These are phyloP conservation scores for Gnaphalium uliginosum DNA, from an alignment of 129 eudicot genomes.

Conservation along the genomic window DNA sequence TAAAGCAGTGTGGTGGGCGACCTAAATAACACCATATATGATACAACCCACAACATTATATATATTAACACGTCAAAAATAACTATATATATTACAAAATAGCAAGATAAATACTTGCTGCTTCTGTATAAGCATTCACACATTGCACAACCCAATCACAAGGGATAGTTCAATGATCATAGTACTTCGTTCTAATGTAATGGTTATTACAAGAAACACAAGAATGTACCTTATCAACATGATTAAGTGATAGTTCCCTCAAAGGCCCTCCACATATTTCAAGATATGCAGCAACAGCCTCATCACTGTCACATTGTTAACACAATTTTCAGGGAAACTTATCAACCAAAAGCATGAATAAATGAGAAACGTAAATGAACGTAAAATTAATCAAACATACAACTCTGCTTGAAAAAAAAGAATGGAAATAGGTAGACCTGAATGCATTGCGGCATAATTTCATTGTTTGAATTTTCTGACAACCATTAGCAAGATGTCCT, in stretches of 20 bases:
- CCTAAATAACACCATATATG: constrained; percentile 41
- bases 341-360: constrained; percentile 11
- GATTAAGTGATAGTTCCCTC: constrained; percentile 71
- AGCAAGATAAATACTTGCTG: neutral
- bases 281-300: constrained; percentile 90
- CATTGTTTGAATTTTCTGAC: constrained; percentile 52
- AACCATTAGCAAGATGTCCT: constrained; percentile 83
- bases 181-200: constrained; percentile 4
- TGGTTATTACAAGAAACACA: neutral
- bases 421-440: constrained; percentile 47
- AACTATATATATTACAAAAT: neutral
- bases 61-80: neutral
- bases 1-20: constrained; percentile 64
- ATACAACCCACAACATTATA: neutral
- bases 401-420: neutral
- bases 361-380: neutral
- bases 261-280: constrained; percentile 69
- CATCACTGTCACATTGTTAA: constrained; percentile 60
- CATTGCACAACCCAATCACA: no score
- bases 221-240: constrained; percentile 56
- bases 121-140: no score
- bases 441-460: constrained; percentile 62
- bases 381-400: neutral
- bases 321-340: constrained; percentile 4
- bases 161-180: neutral